A percentile compares a stretch with the other conserved stretches of the same genome.
Evolutionary conservation across 2,329 filamentous ascomycete species (phyloP).

Genomic region (Aureobasidium leucospermi): DNA sequence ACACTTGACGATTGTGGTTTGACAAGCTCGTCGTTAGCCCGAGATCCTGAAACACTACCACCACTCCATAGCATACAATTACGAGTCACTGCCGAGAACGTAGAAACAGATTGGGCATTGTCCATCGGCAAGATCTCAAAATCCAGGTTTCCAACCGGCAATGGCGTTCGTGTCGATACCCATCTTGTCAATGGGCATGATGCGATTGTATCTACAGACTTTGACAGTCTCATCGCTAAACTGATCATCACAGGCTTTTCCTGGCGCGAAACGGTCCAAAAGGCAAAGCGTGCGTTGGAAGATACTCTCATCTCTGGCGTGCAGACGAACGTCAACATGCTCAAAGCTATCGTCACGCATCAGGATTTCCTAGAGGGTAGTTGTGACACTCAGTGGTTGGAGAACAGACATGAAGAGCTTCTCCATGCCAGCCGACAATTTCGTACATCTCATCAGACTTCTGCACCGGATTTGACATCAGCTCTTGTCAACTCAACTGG

Average conservation of each 20-base stretch:
- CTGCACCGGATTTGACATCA: not conserved
- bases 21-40: not conserved
- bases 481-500: not conserved
- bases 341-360: conserved; percentile 48
- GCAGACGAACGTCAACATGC: conserved; percentile 50
- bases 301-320: conserved; percentile 51
- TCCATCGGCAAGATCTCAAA: conserved; percentile 53
- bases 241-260: conserved; percentile 49
- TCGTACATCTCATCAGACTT: not conserved
- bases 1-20: conserved; percentile 32
- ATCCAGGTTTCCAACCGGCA: conserved; percentile 49
- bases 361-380: conserved; percentile 41
- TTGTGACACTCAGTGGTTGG: conserved; percentile 54
- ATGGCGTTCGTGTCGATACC: conserved; percentile 52
- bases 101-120: conserved; percentile 46
- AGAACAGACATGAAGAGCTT: conserved; percentile 38
- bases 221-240: conserved; percentile 54
- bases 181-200: conserved; percentile 36
- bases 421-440: conserved; percentile 20
- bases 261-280: conserved; percentile 47
- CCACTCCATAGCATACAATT: conserved; percentile 46
- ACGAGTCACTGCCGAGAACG: conserved; percentile 51
- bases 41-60: conserved; percentile 26
- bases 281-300: conserved; percentile 48
- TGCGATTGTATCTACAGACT: conserved; percentile 46